Evolutionary conservation across 2,329 filamentous ascomycete species (phyloP).

Genomic region (Alternaria incomplexa): DNA sequence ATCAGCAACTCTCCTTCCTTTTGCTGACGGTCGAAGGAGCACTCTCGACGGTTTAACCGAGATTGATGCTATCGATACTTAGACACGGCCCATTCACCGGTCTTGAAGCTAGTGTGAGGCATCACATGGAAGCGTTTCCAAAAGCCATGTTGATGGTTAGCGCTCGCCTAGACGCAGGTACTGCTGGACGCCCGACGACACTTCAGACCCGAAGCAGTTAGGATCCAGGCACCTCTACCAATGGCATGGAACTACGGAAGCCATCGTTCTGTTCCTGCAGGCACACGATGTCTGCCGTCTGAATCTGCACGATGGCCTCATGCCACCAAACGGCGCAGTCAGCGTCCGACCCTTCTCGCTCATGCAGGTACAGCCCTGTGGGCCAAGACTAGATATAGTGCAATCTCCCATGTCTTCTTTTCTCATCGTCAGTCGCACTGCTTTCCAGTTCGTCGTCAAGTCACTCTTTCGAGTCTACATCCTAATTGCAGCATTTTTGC

Average conservation of each 20-base stretch:
- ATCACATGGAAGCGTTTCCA: slow-evolving; percentile 20
- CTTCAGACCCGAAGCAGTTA: slow-evolving; percentile 21
- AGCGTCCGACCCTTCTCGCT: slow-evolving; percentile 19
- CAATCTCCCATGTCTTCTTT: slow-evolving; percentile 39
- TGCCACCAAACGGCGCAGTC: slow-evolving; percentile 27
- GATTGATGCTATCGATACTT: slow-evolving; percentile 29
- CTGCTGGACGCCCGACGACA: slow-evolving; percentile 21
- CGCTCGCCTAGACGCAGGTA: slow-evolving; percentile 19
- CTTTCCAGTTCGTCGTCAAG: slow-evolving; percentile 26
- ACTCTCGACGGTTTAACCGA: slow-evolving; percentile 26
- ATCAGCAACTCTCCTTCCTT: background rate
- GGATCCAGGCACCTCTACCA: slow-evolving; percentile 20
- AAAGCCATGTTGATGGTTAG: slow-evolving; percentile 26
- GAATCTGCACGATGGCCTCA: slow-evolving; percentile 28
- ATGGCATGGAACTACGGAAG: slow-evolving; percentile 6
- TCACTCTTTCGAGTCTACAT: slow-evolving; percentile 39
- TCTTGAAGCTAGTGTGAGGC: slow-evolving; percentile 23
- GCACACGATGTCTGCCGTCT: slow-evolving; percentile 26
- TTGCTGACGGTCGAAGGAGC: background rate
- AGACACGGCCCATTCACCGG: slow-evolving; percentile 27
- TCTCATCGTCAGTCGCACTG: slow-evolving; percentile 26
- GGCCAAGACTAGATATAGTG: slow-evolving; percentile 26
- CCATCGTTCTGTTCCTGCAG: slow-evolving; percentile 31
- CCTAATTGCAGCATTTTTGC: slow-evolving; percentile 50
- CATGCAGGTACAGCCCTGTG: slow-evolving; percentile 35